phyloP scores from a whole-genome alignment of 495 filamentous ascomycete species.

The Daldinia bambusicola region DNA sequence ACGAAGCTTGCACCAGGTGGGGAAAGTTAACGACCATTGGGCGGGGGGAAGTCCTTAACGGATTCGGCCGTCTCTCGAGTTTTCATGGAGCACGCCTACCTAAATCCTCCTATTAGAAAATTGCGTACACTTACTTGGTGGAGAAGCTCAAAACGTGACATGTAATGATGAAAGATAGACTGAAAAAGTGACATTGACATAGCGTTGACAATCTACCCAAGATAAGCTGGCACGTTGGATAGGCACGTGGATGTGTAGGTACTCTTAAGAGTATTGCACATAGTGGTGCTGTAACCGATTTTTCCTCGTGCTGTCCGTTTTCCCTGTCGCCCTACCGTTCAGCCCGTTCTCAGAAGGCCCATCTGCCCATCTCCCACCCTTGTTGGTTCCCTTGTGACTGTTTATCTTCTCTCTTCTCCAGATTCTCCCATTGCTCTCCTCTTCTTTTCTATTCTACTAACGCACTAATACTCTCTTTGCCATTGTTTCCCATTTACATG shows the following conservation, averaged over 20 bases:
- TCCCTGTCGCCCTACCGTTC: constrained; percentile 36
- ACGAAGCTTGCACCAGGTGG: constrained; percentile 35
- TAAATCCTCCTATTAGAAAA: too few species aligned
- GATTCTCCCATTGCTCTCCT: constrained; percentile 15
- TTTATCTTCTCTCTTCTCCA: constrained; percentile 45
- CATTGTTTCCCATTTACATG: constrained; percentile 29
- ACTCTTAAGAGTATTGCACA: constrained; percentile 19
- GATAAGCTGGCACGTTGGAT: neutral
- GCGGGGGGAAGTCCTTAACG: constrained; percentile 33
- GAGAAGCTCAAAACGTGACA: constrained; percentile 27
- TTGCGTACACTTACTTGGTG: neutral
- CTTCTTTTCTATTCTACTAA: constrained; percentile 32
- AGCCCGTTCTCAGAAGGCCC: constrained; percentile 48
- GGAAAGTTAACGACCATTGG: constrained; percentile 25
- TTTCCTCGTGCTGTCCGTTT: constrained; percentile 39
- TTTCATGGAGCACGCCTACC: constrained; percentile 30
- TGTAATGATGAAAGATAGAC: constrained; percentile 16
- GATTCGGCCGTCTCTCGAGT: constrained; percentile 29
- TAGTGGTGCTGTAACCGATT: constrained; percentile 35
- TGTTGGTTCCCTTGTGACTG: constrained; percentile 47
- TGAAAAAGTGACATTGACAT: neutral
- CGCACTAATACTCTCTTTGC: constrained; percentile 16
- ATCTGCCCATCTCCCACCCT: constrained; percentile 51
- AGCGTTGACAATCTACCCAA: neutral
- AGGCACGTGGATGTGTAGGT: neutral